These are phyloP conservation scores for Hirschioporus abietinus DNA, from an alignment of 768 basidiomycete species.

Conservation along the genomic window DNA sequence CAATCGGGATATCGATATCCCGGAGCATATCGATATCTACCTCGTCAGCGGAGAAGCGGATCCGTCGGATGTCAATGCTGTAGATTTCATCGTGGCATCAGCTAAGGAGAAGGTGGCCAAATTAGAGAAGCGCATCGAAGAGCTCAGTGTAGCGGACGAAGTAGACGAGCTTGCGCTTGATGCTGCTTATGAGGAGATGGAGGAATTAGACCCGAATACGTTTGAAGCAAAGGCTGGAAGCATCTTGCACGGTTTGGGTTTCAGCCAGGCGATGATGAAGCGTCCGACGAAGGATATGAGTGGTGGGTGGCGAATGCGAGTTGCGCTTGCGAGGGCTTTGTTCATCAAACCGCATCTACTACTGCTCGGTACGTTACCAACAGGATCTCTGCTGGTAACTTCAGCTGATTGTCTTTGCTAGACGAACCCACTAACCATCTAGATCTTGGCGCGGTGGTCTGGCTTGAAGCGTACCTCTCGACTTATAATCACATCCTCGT, in stretches of 20 bases:
- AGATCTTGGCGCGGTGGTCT: slow-evolving; percentile 48
- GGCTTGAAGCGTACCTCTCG: slow-evolving; percentile 49
- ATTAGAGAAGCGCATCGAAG: slow-evolving; percentile 44
- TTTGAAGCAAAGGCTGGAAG: slow-evolving; percentile 49
- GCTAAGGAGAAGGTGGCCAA: slow-evolving; percentile 47
- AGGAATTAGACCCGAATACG: slow-evolving; percentile 46
- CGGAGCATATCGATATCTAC: slow-evolving; percentile 52
- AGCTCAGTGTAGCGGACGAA: slow-evolving; percentile 41
- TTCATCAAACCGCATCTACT: slow-evolving; percentile 49
- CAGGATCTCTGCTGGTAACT: not conserved
- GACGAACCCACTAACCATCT: slow-evolving; percentile 26
- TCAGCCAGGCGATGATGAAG: slow-evolving; percentile 41
- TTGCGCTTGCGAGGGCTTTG: slow-evolving; percentile 44
- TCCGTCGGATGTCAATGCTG: slow-evolving; percentile 41
- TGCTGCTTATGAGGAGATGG: slow-evolving; percentile 44
- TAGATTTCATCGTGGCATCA: slow-evolving; percentile 46
- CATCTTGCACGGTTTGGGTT: slow-evolving; percentile 46
- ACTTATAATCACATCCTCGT: slow-evolving; percentile 51
- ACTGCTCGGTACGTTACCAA: slow-evolving; percentile 35
- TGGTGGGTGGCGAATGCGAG: slow-evolving; percentile 52
- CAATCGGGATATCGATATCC: slow-evolving; percentile 46
- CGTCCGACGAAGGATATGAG: slow-evolving; percentile 52
- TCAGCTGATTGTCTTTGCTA: not conserved
- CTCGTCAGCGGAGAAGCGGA: slow-evolving; percentile 47
- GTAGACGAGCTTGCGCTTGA: slow-evolving; percentile 45